Base-by-base conservation (phyloP, 176 grass and related monocot genomes). In the Eragrostis nindensis region DNA sequence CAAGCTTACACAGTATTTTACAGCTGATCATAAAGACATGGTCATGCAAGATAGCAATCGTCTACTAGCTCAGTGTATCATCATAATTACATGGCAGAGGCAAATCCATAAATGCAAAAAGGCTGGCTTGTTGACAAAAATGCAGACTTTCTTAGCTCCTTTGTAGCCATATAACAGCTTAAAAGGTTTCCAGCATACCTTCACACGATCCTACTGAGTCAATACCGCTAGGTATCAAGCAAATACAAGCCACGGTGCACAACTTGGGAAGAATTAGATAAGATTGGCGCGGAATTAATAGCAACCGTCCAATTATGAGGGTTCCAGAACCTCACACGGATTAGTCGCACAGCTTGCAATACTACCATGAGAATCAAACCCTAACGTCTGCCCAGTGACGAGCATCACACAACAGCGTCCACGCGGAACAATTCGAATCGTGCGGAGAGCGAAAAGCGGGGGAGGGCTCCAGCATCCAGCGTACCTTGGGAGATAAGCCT, bases 401-500 rank as follows among this genome's bases (percentile, higher is more conserved):
- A 75, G 70, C 64, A 17, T 46, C 36, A 15, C 19, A 49, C 24
- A 43, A 62, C 44, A 22, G 12, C 40, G 17, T 47, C 43, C n/a
- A 19, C 74, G 53, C 18, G 24, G 17, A 15, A 50, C 32, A 27
- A 49, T 53, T 56, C 16, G 63, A 48, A 75, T 61, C 77, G 44
- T 6, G 12, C 45, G 67, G 36, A 7, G 74, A 5, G 10, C 21
- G 38, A 48, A 17, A 18, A 30, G 42, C 41, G 5, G 12, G 1
- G 25, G 42, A 1, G 39, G 5, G 38, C 39, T 24, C 4, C 5
- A 41, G 19, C 7, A 46, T 70, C 26, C 42, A 36, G 12, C 8
- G 18, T 75, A 91, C 92, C 92, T 85, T 92, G 92, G 64, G 74
- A 68, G 65, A 94, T 91, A n/a, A 94, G 89, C 15, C 92, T 85